A percentile compares a stretch with the other conserved stretches of the same genome.
These are phyloP conservation scores for Calocybe indica DNA, from an alignment of 768 basidiomycete species.

Conservation along the genomic window DNA sequence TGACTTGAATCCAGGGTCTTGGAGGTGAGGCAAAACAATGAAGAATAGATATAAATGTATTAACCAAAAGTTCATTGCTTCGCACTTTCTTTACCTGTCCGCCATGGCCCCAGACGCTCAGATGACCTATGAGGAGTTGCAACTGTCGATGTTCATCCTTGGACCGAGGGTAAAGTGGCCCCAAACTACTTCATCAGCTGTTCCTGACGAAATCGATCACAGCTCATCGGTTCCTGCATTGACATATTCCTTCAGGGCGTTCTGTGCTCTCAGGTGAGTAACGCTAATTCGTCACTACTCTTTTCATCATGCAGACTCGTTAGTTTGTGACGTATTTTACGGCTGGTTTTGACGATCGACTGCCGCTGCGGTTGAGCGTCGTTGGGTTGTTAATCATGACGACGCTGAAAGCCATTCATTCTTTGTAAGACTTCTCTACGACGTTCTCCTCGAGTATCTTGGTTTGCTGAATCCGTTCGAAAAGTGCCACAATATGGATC, in stretches of 20 bases:
- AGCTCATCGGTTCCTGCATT: conserved; percentile 23
- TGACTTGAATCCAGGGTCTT: too few species aligned
- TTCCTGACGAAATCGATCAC: background rate
- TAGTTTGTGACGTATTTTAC: conserved; percentile 22
- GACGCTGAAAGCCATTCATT: conserved; percentile 23
- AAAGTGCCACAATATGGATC: conserved; percentile 24
- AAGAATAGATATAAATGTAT: too few species aligned
- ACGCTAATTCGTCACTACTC: background rate
- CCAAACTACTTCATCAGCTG: background rate
- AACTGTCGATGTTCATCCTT: conserved; percentile 18
- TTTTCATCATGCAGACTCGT: background rate
- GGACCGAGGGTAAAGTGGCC: conserved; percentile 24
- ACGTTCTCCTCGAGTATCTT: background rate
- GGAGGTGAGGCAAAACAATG: too few species aligned
- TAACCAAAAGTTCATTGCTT: too few species aligned
- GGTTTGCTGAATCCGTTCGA: background rate
- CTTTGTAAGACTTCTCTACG: conserved; percentile 16
- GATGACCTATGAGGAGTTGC: conserved; percentile 17
- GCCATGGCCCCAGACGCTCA: too few species aligned
- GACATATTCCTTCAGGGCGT: conserved; percentile 25
- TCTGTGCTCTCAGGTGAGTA: conserved; percentile 21
- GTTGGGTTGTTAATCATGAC: conserved; percentile 18
- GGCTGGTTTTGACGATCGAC: conserved; percentile 17
- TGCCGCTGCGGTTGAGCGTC: conserved; percentile 15
- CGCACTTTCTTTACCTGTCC: too few species aligned